Evolutionary conservation across 371 early-diverging fungal species (phyloP), one percentile per base, ranked within the genome.

Genomic region (Sporodiniella umbellata): DNA sequence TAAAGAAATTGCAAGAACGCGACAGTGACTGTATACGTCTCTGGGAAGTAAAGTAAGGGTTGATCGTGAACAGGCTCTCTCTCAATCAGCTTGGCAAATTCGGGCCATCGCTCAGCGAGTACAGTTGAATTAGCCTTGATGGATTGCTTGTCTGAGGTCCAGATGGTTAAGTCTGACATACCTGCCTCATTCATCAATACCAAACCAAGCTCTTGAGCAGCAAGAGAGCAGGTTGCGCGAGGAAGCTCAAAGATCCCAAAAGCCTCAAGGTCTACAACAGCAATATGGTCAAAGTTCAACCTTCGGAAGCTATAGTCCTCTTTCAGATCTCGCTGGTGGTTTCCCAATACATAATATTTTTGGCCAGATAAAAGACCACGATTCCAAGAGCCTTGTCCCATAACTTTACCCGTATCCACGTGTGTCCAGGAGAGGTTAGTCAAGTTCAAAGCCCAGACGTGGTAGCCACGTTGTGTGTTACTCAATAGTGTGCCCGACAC

Each of bases 261-360:
- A 0, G 87, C 85, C 33, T 85, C 82, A 55, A 89, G 38, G 40
- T 87, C 84, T 6, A 89, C 78, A 24, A 75, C 70, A 21, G 83
- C 77, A 48, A 85, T 44, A 46, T 89, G 84, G 25, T 79, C 70
- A 60, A 83, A 89, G 55, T 83, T 84, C 47, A 82, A 68, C 33
- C 80, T 86, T 26, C 92, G 82, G 43, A 86, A 79, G 53, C 88
- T 84, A 60, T 91, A 91, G 62, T 91, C 92, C 19, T 85, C 83
- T 6, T 81, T 70, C 40, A 90, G 65, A 25, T 68, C 81, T 15
- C 92, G 77, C 14, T 75, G 72, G 25, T 76, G 75, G 55, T 92
- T 77, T 22, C 92, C 92, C 70, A 92, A 86, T 15, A 90, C 80
- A 8, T 87, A 52, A 53, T 82, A 83, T 21, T 80, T 68, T 15